phyloP scores from a whole-genome alignment of 2,329 filamentous ascomycete genomes.

The Aspergillus pseudonomiae region DNA sequence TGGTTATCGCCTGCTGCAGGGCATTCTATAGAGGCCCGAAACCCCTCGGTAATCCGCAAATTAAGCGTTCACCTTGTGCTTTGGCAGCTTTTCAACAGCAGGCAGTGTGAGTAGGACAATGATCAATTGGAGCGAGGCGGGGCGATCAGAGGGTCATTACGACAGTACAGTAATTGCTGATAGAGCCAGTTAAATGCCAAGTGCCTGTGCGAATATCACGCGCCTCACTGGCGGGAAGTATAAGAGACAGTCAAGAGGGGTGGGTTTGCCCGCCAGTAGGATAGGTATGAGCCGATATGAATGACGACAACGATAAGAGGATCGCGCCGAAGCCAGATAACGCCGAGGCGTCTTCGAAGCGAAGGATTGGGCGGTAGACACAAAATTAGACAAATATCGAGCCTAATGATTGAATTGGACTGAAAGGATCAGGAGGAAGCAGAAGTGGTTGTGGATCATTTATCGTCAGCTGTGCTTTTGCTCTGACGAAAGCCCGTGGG shows the following conservation, averaged over 20 bases:
- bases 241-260: conserved; percentile 1
- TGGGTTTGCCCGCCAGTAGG: neutral
- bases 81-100: conserved; percentile 9
- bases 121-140: conserved; percentile 8
- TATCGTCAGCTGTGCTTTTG: neutral
- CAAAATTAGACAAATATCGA: neutral
- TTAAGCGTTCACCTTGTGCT: neutral
- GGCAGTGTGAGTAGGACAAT: conserved; percentile 10
- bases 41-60: neutral
- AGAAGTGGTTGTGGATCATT: neutral
- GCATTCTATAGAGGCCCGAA: neutral
- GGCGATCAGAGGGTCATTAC: conserved; percentile 16
- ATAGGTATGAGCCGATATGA: conserved; percentile 4
- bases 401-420: neutral
- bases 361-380: neutral
- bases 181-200: conserved; percentile 10
- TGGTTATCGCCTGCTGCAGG: neutral
- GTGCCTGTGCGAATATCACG: conserved; percentile 16
- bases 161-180: conserved; percentile 8
- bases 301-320: conserved; percentile 8
- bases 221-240: conserved; percentile 12
- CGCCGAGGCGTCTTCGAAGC: neutral
- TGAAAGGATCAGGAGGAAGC: neutral
- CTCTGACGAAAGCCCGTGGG: conserved; percentile 3
- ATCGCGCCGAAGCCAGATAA: neutral